Conservation (phyloP, 2,329 filamentous ascomycete genomes). For the Nigrograna mackinnonii region DNA sequence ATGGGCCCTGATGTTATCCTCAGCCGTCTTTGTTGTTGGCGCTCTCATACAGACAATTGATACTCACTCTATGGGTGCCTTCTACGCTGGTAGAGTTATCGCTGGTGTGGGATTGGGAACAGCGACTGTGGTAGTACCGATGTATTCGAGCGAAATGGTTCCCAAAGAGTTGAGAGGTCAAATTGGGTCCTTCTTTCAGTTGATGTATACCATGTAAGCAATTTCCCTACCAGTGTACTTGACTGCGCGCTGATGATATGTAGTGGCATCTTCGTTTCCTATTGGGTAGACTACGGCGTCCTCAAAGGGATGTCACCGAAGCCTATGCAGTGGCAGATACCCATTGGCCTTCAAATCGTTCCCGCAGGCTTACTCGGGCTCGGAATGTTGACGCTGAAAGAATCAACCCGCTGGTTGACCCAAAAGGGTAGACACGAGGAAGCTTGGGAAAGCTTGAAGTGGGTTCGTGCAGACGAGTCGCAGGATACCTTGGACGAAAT, state of each 20-base stretch:
- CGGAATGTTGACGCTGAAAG: slow-evolving; percentile 29
- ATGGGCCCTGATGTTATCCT: slow-evolving; percentile 49
- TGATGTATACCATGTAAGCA: slow-evolving; percentile 51
- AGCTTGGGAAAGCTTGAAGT: slow-evolving; percentile 53
- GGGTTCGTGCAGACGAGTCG: slow-evolving; percentile 53
- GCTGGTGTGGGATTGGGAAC: slow-evolving; percentile 54
- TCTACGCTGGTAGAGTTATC: slow-evolving; percentile 65
- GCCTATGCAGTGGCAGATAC: slow-evolving; percentile 59
- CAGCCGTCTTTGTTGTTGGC: slow-evolving; percentile 45
- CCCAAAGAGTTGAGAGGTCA: slow-evolving; percentile 50
- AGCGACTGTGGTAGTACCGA: slow-evolving; percentile 49
- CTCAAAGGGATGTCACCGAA: slow-evolving; percentile 33
- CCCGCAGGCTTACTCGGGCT: slow-evolving; percentile 32
- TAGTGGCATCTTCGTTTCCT: slow-evolving; percentile 58
- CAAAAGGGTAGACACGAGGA: slow-evolving; percentile 67
- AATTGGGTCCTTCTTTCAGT: slow-evolving; percentile 53
- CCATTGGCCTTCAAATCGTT: slow-evolving; percentile 48
- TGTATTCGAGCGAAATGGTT: slow-evolving; percentile 51
- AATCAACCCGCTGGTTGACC: slow-evolving; percentile 68
- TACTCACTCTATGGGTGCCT: slow-evolving; percentile 43
- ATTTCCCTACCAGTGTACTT: not conserved
- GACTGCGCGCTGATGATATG: not conserved
- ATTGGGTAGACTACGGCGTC: slow-evolving; percentile 59
- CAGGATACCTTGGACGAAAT: slow-evolving; percentile 48
- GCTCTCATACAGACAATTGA: slow-evolving; percentile 53